Percentiles rank a stretch among this genome's conserved stretches.
Evolutionary conservation across 345 rosid genomes (phyloP).

Genomic region (Syzygium aqueum): DNA sequence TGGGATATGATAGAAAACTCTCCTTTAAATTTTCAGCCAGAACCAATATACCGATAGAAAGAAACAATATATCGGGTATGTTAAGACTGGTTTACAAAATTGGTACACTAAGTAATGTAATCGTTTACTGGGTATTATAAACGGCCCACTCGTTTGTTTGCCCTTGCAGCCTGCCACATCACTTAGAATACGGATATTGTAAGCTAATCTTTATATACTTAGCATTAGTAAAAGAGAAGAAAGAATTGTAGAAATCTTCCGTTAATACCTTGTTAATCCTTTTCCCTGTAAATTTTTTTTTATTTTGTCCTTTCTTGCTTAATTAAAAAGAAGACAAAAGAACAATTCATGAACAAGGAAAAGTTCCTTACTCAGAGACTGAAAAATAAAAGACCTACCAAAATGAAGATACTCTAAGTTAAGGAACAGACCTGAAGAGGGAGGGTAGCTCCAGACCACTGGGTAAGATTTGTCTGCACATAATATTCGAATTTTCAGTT

Average conservation of each 20-base stretch:
- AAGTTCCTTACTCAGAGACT: not conserved
- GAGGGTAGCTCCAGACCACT: conserved; percentile 92
- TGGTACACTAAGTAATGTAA: not conserved
- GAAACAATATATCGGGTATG: not conserved
- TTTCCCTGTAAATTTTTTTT: not conserved
- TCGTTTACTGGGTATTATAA: not conserved
- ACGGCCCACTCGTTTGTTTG: not conserved
- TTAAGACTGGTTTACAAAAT: not conserved
- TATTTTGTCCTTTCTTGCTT: not conserved
- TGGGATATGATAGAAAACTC: not conserved
- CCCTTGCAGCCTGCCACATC: not conserved
- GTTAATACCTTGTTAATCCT: not conserved
- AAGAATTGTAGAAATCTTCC: not conserved
- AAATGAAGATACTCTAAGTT: not conserved
- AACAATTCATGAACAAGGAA: not conserved
- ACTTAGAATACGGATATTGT: not conserved
- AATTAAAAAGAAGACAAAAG: not conserved
- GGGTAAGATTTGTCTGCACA: conserved; percentile 86
- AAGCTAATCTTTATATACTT: not conserved
- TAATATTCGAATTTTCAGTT: conserved; percentile 4
- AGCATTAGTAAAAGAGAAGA: not conserved
- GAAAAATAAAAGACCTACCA: not conserved
- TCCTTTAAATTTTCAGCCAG: not conserved
- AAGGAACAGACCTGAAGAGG: conserved; percentile 76
- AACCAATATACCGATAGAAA: not conserved